A percentile compares a stretch with the other conserved stretches of the same genome.
phyloP scores from a whole-genome alignment of 73 alveolate genomes.

The Halteria grandinella region DNA sequence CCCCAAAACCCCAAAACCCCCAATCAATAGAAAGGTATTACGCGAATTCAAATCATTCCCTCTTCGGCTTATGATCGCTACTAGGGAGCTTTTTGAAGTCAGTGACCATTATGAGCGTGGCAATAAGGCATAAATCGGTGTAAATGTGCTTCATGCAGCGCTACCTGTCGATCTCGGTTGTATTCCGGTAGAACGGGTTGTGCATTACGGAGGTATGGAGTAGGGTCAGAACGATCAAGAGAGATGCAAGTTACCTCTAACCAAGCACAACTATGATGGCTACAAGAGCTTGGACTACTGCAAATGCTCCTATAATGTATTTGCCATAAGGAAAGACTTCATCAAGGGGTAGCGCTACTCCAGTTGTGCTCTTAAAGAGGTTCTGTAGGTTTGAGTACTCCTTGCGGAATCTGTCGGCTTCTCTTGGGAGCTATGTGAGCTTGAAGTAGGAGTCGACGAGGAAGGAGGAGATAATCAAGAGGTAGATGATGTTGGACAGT shows the following conservation, averaged over 20 bases:
- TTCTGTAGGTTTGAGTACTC: conserved; percentile 17
- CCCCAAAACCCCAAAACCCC: too few relatives aligned
- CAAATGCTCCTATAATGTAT: conserved; percentile 1
- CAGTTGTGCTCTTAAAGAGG: background rate
- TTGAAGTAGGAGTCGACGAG: conserved; percentile 38
- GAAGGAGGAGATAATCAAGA: conserved; percentile 24
- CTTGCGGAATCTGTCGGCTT: conserved; percentile 10
- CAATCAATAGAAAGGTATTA: too few relatives aligned
- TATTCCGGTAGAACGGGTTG: conserved; percentile 30
- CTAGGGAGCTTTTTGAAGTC: conserved; percentile 33
- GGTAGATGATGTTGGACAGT: conserved; percentile 9
- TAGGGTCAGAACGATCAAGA: conserved; percentile 6
- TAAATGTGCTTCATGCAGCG: conserved; percentile 23
- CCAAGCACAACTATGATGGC: conserved; percentile 27
- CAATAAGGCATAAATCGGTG: conserved; percentile 27
- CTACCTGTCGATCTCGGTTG: conserved; percentile 28
- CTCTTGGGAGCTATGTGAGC: background rate
- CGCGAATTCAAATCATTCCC: too few relatives aligned
- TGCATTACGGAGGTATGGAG: background rate
- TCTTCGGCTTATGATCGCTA: too few relatives aligned
- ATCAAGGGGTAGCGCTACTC: background rate
- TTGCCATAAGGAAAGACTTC: background rate
- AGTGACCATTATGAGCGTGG: conserved; percentile 14
- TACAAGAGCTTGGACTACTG: conserved; percentile 4
- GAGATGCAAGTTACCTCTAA: background rate